A percentile compares a stretch with the other conserved stretches of the same genome.
phyloP scores from a whole-genome alignment of 2,329 filamentous ascomycete genomes.

The Alternaria sp. region DNA sequence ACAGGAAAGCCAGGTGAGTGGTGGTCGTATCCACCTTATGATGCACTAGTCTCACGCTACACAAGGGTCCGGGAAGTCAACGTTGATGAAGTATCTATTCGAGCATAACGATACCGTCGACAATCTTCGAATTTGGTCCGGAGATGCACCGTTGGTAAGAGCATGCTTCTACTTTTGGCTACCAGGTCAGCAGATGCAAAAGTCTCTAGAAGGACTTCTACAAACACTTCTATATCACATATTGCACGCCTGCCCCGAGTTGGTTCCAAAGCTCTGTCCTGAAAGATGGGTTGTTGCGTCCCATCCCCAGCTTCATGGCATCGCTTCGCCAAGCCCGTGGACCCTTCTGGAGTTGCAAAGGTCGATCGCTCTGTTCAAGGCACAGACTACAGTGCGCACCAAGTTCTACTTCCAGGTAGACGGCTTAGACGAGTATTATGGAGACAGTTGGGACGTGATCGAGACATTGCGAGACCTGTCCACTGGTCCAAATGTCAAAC shows the following conservation, averaged over 20 bases:
- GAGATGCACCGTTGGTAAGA: not conserved
- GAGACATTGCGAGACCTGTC: not conserved
- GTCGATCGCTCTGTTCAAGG: fast-evolving
- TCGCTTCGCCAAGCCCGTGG: fast-evolving
- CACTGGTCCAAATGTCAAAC: fast-evolving
- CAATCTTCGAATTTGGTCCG: not conserved
- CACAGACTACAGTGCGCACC: fast-evolving
- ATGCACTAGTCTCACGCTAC: too few relatives aligned
- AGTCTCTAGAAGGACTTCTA: not conserved
- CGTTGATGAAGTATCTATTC: constrained; percentile 45
- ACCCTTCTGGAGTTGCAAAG: fast-evolving
- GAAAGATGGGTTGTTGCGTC: fast-evolving
- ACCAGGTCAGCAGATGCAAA: not conserved
- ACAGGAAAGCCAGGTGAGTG: constrained; percentile 51
- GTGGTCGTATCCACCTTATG: too few relatives aligned
- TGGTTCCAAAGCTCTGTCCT: fast-evolving
- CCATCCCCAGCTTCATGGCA: not conserved
- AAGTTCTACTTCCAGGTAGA: not conserved
- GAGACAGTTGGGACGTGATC: not conserved
- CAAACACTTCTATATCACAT: not conserved
- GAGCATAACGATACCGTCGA: not conserved
- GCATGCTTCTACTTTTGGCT: constrained; percentile 8
- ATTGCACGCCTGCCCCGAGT: not conserved
- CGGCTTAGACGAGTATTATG: not conserved
- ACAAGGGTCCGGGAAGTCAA: constrained; percentile 53